Percentiles rank a stretch among this genome's conserved stretches.
These are phyloP conservation scores for Skeletonema marinoi DNA, from an alignment of 108 stramenopile species.

Conservation along the genomic window DNA sequence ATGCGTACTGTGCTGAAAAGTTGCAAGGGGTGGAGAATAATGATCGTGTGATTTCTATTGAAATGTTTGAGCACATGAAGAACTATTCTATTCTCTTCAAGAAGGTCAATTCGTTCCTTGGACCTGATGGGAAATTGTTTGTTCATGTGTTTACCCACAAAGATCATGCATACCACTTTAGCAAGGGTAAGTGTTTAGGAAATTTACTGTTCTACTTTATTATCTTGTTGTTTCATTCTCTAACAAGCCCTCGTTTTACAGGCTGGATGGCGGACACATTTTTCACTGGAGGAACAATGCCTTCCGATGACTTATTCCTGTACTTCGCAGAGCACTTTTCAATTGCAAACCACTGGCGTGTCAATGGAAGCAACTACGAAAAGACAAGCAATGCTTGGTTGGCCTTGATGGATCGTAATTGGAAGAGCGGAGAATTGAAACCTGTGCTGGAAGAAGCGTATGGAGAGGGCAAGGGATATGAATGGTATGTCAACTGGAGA, in stretches of 20 bases:
- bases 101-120: constrained; percentile 84
- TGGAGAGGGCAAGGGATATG: constrained; percentile 74
- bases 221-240: neutral
- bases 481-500: constrained; percentile 94
- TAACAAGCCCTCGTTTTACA: neutral
- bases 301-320: constrained; percentile 91
- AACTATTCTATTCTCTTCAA: constrained; percentile 87
- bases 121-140: constrained; percentile 83
- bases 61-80: constrained; percentile 99
- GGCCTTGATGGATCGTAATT: constrained; percentile 78
- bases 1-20: constrained; percentile 52
- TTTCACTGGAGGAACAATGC: constrained; percentile 91
- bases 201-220: neutral
- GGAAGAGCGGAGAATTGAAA: constrained; percentile 66
- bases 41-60: constrained; percentile 90
- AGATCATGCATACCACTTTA: constrained; percentile 90
- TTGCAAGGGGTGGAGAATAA: constrained; percentile 69
- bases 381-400: constrained; percentile 95
- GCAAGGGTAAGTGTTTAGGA: constrained; percentile 27
- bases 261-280: constrained; percentile 95
- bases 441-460: constrained; percentile 75
- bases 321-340: constrained; percentile 79
- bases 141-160: constrained; percentile 96
- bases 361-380: constrained; percentile 93
- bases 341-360: constrained; percentile 81